These are phyloP conservation scores for Cercospora berteroae DNA, from an alignment of 2,329 filamentous ascomycete genomes.

Conservation along the genomic window DNA sequence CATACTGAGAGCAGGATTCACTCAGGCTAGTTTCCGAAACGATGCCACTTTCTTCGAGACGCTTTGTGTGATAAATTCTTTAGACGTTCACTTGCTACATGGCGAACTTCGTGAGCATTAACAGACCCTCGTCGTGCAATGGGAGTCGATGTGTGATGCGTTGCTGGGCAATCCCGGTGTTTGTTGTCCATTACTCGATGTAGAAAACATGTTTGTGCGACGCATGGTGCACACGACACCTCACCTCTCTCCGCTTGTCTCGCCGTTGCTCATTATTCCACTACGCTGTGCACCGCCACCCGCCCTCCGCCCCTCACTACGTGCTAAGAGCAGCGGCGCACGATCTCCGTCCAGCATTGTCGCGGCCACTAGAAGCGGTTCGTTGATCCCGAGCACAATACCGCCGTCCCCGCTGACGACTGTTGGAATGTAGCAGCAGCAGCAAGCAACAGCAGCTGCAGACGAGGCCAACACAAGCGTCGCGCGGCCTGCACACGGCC, in stretches of 20 bases:
- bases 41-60: not conserved
- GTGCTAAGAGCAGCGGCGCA: not conserved
- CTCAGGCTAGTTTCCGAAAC: not conserved
- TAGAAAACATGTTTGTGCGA: not conserved
- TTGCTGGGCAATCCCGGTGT: not conserved
- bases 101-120: not conserved
- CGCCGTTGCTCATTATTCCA: not conserved
- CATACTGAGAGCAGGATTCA: not conserved
- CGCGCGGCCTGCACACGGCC: not conserved
- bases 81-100: not conserved
- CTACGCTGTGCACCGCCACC: not conserved
- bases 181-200: slow-evolving; percentile 5
- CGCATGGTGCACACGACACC: not conserved
- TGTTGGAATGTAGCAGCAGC: slow-evolving; percentile 3
- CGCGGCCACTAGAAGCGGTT: slow-evolving; percentile 1
- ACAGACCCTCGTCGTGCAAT: not conserved
- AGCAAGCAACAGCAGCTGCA: not conserved
- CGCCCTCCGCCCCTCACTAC: not conserved
- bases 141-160: not conserved
- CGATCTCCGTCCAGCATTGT: not conserved
- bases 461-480: not conserved
- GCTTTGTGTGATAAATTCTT: not conserved
- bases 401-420: slow-evolving; percentile 1
- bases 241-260: not conserved
- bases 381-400: slow-evolving; percentile 1